Base-by-base conservation (phyloP, 1,139 yeast genomes). In the Magnusiomyces paraingens region DNA sequence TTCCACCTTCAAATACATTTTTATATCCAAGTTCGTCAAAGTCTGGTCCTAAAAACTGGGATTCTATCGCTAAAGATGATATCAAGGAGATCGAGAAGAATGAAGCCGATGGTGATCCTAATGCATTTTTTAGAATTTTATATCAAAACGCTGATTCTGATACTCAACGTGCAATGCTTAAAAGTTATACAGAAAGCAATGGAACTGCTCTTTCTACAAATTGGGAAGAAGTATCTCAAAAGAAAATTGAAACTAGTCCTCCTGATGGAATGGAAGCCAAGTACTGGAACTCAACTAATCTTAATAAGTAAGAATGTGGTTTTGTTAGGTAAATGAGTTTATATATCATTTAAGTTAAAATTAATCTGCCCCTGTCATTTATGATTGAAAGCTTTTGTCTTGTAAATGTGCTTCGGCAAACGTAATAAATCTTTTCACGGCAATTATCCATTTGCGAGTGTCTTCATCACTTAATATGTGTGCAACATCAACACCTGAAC, bases 131-230 rank as follows among this genome's bases (percentile, higher is more conserved):
- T 73, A 79, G 82, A 60, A 77, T 81, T 58, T 68, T 94, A 12
- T 94, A 86, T 70, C 78, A 79, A 43, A 83, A 79, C 60, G 94
- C 95, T 0, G 96, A 90, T 65, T 95, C 86, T 11, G 96, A 93
- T 64, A 85, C 96, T 0, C 77, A 76, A 61, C 77, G 95, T 55
- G 99, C 99, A 1, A 94, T 94, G 98, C 86, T 89, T 94, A 94
- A 94, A 71, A 88, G 96, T 52, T 93, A 81, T 64, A 76, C 82
- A n/a, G 97, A 94, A 70, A 87, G 96, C 62, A 86, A 87, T 61
- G 99, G 99, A 18, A 94, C 99, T 0, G 83, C 95, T 1, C 74
- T 94, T 58, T 88, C 95, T 51, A 94, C 99, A 5, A 86, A 88
- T 66, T 94, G 99, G 99, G 79, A 73, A n/a, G 96, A 89, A 57